These are phyloP conservation scores for Chlamydomonas incerta DNA, from an alignment of 139 green algal species.

Conservation along the genomic window DNA sequence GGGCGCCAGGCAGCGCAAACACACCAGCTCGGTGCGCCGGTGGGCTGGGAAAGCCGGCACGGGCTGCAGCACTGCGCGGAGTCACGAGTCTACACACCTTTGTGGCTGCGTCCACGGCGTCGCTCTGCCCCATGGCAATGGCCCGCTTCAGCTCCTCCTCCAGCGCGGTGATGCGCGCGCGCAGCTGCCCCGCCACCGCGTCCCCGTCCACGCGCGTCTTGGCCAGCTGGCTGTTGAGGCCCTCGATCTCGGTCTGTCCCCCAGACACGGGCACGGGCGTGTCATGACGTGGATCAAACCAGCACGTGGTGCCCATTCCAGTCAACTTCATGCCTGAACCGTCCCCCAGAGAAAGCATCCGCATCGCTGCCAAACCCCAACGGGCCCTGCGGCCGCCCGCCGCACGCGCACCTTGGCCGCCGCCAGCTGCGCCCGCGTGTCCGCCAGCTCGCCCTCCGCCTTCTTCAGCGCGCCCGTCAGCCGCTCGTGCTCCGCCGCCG, in stretches of 20 bases:
- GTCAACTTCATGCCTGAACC: no score
- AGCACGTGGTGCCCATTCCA: no score
- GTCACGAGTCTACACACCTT: no score
- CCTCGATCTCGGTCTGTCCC: constrained; percentile 35
- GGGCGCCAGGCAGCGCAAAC: no score
- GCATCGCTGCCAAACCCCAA: no score
- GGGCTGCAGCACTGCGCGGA: no score
- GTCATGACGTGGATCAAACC: no score
- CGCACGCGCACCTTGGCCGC: neutral
- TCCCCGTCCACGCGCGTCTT: constrained; percentile 20
- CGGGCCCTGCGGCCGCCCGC: no score
- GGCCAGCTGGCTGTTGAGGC: constrained; percentile 28
- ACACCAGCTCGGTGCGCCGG: no score
- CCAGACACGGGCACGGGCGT: no score
- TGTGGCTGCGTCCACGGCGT: neutral
- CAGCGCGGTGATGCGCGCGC: neutral
- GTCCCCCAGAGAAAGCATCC: no score
- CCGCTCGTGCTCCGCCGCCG: constrained; percentile 22
- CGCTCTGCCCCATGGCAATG: constrained; percentile 17
- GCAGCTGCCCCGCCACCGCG: constrained; percentile 31
- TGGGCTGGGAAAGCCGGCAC: no score
- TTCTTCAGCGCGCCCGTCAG: constrained; percentile 3
- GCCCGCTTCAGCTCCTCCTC: constrained; percentile 35
- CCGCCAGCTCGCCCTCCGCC: constrained; percentile 16
- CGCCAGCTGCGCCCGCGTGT: neutral